A percentile compares a stretch with the other conserved stretches of the same genome.
These are phyloP conservation scores for Auricularia sp. DNA, from an alignment of 768 basidiomycete genomes.

Conservation along the genomic window DNA sequence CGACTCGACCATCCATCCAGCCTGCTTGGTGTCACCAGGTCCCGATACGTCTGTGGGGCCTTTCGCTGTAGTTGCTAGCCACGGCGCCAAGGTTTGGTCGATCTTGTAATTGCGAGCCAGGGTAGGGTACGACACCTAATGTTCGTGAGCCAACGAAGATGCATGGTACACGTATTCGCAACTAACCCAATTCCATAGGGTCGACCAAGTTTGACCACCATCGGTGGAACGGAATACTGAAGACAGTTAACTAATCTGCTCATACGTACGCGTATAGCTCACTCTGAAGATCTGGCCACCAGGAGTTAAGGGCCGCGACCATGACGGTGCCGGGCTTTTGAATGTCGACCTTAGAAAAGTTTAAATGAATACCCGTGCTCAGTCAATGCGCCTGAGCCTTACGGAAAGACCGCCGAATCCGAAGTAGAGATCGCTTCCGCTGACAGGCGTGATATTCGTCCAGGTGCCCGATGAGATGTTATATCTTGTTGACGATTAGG, in stretches of 20 bases:
- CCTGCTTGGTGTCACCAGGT: constrained; percentile 12
- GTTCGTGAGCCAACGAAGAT: no score
- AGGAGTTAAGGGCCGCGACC: constrained; percentile 56
- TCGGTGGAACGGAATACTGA: constrained; percentile 50
- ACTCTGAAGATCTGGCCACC: constrained; percentile 21
- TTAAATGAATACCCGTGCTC: no score
- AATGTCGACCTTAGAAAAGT: constrained; percentile 31
- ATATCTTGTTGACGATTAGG: constrained; percentile 22
- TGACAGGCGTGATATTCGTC: constrained; percentile 54
- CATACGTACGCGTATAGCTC: not conserved
- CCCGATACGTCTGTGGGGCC: constrained; percentile 9
- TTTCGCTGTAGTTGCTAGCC: constrained; percentile 39
- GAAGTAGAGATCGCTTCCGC: constrained; percentile 47
- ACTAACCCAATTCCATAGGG: constrained; percentile 42
- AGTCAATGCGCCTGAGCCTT: not conserved
- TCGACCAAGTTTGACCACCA: constrained; percentile 47
- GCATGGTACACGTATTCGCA: no score
- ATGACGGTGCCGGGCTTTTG: constrained; percentile 54
- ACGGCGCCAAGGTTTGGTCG: constrained; percentile 45
- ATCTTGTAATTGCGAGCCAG: constrained; percentile 38
- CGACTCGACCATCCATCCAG: constrained; percentile 65
- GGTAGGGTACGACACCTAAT: constrained; percentile 24
- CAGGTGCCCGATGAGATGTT: constrained; percentile 43
- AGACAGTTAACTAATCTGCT: not conserved
- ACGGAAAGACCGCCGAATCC: constrained; percentile 35